Conservation (phyloP, 75 land plant species). For the Picea sitchensis region DNA sequence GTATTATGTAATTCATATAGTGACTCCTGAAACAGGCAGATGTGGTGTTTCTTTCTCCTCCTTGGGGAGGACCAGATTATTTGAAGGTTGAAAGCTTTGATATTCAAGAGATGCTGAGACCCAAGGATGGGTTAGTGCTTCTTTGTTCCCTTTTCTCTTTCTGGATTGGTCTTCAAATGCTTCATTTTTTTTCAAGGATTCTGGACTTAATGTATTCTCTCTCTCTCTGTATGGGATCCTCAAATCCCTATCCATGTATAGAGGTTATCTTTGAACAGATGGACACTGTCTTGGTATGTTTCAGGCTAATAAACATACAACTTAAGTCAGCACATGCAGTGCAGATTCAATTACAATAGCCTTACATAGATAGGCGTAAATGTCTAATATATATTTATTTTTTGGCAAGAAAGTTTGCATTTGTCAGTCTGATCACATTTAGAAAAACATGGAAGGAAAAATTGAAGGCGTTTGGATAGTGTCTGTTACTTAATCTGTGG, state of each 20-base stretch:
- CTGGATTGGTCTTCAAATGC: not conserved
- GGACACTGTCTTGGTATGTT: not conserved
- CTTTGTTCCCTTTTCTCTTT: not conserved
- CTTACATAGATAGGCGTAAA: not conserved
- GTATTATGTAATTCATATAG: not conserved
- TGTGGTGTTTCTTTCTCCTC: slow-evolving; percentile 80
- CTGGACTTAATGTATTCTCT: not conserved
- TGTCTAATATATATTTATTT: not conserved
- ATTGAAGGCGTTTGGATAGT: not conserved
- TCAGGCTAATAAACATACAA: not conserved
- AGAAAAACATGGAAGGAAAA: not conserved
- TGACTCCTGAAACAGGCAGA: slow-evolving; percentile 53
- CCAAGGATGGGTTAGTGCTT: slow-evolving; percentile 58
- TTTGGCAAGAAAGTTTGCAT: not conserved
- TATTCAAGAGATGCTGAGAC: slow-evolving; percentile 68
- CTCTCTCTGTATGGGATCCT: no score
- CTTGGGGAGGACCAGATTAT: slow-evolving; percentile 97
- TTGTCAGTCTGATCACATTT: not conserved
- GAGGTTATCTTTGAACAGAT: not conserved
- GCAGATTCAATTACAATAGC: not conserved
- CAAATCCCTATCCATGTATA: not conserved
- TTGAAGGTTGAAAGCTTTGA: slow-evolving; percentile 48
- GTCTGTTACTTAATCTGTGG: not conserved
- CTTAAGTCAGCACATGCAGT: not conserved
- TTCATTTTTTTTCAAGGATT: slow-evolving; percentile 2